These are phyloP conservation scores for Dalechampia spathulata DNA, from an alignment of 441 rosid species.

Conservation along the genomic window DNA sequence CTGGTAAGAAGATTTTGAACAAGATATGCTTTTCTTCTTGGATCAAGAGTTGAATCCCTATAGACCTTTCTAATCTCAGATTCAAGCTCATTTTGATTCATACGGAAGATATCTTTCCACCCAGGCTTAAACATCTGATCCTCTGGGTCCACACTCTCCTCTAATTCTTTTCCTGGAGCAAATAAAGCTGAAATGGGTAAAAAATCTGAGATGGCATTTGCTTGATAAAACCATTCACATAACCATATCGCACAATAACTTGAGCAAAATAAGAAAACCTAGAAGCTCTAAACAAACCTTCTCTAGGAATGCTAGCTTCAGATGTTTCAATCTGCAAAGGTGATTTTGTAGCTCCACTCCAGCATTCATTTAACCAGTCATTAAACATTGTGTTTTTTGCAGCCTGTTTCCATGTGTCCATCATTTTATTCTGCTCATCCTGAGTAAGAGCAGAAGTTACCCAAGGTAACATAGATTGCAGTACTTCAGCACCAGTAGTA, in stretches of 20 bases:
- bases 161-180: slow-evolving; percentile 31
- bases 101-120: slow-evolving; percentile 91
- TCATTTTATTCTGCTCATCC: slow-evolving; percentile 66
- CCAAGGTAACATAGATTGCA: slow-evolving; percentile 75
- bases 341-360: slow-evolving; percentile 48
- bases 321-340: slow-evolving; percentile 34
- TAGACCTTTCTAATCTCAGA: slow-evolving; percentile 66
- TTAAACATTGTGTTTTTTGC: slow-evolving; percentile 64
- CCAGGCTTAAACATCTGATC: slow-evolving; percentile 88
- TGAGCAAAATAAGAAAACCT: slow-evolving; percentile 9
- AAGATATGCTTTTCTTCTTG: slow-evolving; percentile 63
- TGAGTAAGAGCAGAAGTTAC: slow-evolving; percentile 60
- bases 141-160: slow-evolving; percentile 50
- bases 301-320: slow-evolving; percentile 39
- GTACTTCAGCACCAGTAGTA: slow-evolving; percentile 67
- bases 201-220: slow-evolving; percentile 12
- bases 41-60: slow-evolving; percentile 63
- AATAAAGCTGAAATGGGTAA: slow-evolving; percentile 11
- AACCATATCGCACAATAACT: slow-evolving; percentile 16
- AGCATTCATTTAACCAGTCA: slow-evolving; percentile 68
- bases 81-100: slow-evolving; percentile 81
- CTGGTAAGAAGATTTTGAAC: slow-evolving; percentile 68
- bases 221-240: slow-evolving; percentile 12
- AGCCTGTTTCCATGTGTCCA: slow-evolving; percentile 73
- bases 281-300: slow-evolving; percentile 35